Base-by-base conservation (phyloP, 805 yeast genomes). In the Phaffomyces opuntiae region DNA sequence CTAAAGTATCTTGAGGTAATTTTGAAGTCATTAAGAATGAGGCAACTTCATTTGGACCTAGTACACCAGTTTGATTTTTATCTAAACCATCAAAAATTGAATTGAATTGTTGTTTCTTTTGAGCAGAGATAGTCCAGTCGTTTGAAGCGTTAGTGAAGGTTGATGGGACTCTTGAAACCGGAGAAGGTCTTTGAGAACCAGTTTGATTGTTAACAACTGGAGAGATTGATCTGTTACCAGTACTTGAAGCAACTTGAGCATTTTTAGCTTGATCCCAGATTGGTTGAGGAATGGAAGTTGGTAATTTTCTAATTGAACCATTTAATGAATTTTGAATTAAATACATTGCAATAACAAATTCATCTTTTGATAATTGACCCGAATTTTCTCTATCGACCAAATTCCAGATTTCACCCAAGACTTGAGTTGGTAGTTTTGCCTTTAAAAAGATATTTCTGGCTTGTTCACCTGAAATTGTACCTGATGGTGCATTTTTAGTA, bases 281-380 rank as follows among this genome's bases (percentile, higher is more conserved):
- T 31, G 55, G 46, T 27, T 58, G 57, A 2, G 85, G 81, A 34
- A 80, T 53, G 1, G 61, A 37, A 7, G 64, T 50, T 8, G 87
- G 82, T 56, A 88, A 68, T 42, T 79, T 77, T 42, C 73, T 74
- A 54, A 88, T 65, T 4, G 78, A 55, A 36, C 88, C 86, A 56
- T 79, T 77, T 57, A 88, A 70, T 31, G 83, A 68, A 53, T 88
- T 81, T 64, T 91, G 97, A 52, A 93, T 87, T 60, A 93, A 73
- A 65, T 87, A 95, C 99, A 93, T 91, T 8, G 98, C 97, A 56
- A 91, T 77, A 39, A 87, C 78, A 56, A 93, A 93, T 61, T 87
- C 90, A 14, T 81, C 74, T 59, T 81, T 77, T 46, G 77, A 73
- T 55, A 93, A 76, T 46, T 77, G 71, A 6, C 99, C 99, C 2